These are phyloP conservation scores for Suhomyces vadensis DNA, from an alignment of 805 yeast species.

Conservation along the genomic window DNA sequence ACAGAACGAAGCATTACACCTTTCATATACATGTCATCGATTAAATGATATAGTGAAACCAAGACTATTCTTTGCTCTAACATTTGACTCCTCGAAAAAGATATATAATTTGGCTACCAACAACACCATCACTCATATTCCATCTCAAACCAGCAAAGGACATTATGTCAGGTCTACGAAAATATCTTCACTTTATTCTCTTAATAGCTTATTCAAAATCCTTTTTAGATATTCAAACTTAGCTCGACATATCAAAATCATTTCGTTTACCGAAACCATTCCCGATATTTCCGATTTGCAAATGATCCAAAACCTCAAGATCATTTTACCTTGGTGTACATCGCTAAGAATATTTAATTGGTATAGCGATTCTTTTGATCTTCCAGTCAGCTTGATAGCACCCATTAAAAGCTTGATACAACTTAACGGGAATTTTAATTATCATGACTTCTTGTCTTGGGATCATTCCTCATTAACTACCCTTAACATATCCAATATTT, in stretches of 20 bases:
- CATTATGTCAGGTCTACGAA: not conserved
- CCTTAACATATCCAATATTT: constrained; percentile 6
- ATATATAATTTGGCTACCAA: constrained; percentile 4
- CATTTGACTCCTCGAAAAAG: constrained; percentile 13
- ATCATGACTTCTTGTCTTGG: not conserved
- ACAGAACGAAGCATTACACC: constrained; percentile 13
- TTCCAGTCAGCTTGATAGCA: constrained; percentile 5
- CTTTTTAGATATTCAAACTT: not conserved
- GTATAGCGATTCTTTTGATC: constrained; percentile 5
- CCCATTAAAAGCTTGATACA: not conserved
- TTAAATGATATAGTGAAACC: constrained; percentile 8
- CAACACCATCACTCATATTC: not conserved
- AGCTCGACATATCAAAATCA: constrained; percentile 5
- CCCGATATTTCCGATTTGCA: constrained; percentile 14
- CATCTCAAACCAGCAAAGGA: not conserved
- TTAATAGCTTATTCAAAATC: constrained; percentile 14
- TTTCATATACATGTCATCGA: constrained; percentile 9
- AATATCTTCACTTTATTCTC: constrained; percentile 13
- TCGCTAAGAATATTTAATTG: constrained; percentile 11
- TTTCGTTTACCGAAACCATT: constrained; percentile 8
- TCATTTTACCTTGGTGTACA: constrained; percentile 8
- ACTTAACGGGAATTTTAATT: constrained; percentile 8
- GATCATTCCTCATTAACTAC: not conserved
- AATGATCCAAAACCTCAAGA: constrained; percentile 7
- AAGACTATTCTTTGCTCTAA: constrained; percentile 9